A percentile compares a stretch with the other conserved stretches of the same genome.
Evolutionary conservation across 73 alveolate genomes (phyloP).

Genomic region (Paramecium sonneborni): DNA sequence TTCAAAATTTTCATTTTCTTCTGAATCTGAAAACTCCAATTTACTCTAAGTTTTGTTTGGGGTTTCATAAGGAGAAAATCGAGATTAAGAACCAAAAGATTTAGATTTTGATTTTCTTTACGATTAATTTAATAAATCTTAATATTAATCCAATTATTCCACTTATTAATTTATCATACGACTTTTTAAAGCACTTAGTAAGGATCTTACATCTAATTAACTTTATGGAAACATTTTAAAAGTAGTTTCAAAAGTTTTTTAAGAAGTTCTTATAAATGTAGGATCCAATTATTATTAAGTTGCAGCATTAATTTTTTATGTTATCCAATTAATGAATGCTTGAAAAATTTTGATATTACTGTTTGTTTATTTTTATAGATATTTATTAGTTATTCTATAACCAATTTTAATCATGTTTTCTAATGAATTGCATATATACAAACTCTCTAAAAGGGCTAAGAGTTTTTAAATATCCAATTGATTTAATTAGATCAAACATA

Average conservation of each 20-base stretch:
- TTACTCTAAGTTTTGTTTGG: slow-evolving; percentile 36
- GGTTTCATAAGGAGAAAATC: slow-evolving; percentile 32
- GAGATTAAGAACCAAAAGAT: slow-evolving; percentile 16
- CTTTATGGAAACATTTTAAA: neutral
- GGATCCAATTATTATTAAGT: slow-evolving; percentile 28
- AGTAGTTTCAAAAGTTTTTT: neutral
- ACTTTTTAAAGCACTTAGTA: neutral
- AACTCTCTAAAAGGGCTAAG: neutral
- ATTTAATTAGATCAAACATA: neutral
- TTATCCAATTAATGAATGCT: neutral
- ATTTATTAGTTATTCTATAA: neutral
- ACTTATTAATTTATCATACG: neutral
- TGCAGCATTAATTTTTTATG: neutral
- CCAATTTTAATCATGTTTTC: slow-evolving; percentile 8
- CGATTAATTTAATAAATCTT: slow-evolving; percentile 23
- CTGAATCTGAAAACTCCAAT: slow-evolving; percentile 43
- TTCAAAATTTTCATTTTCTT: slow-evolving; percentile 1
- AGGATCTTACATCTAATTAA: slow-evolving; percentile 4
- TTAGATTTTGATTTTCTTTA: slow-evolving; percentile 21
- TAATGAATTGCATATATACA: slow-evolving; percentile 4
- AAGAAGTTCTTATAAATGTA: neutral
- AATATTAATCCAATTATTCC: neutral
- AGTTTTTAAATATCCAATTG: neutral
- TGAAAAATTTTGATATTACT: neutral
- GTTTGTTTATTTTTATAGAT: neutral